Percentiles rank a stretch among this genome's conserved stretches.
Conservation (phyloP, 139 green algal genomes). For the Auxenochlorella pyrenoidosa region DNA sequence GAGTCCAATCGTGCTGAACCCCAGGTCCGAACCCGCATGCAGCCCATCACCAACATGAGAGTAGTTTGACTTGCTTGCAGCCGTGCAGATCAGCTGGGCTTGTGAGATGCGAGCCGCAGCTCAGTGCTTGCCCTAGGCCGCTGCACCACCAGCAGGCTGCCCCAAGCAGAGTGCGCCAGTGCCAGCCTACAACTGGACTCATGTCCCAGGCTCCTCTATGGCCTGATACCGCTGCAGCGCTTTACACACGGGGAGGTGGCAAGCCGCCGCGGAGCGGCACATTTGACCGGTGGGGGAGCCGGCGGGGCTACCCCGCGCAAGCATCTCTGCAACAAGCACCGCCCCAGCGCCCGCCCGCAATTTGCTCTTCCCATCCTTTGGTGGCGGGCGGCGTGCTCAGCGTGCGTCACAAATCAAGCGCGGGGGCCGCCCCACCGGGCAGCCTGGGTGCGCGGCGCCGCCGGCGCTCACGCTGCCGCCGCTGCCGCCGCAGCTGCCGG, state of each 20-base stretch:
- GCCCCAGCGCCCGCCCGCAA: constrained; percentile 5
- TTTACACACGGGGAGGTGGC: neutral
- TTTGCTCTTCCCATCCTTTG: constrained; percentile 32
- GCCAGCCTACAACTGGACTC: neutral
- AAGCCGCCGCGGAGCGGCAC: neutral
- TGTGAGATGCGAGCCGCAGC: too few relatives aligned
- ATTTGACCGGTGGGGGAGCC: neutral
- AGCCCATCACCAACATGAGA: too few relatives aligned
- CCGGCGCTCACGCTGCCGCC: neutral
- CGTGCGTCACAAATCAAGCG: constrained; percentile 34
- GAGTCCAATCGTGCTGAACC: too few relatives aligned
- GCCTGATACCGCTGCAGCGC: neutral
- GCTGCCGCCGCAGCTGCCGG: constrained; percentile 4
- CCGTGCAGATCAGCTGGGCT: too few relatives aligned
- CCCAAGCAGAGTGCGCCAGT: too few relatives aligned
- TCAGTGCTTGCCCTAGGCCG: too few relatives aligned
- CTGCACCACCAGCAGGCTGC: too few relatives aligned
- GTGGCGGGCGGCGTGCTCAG: constrained; percentile 6
- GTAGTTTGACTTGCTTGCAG: too few relatives aligned
- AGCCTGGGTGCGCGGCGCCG: neutral
- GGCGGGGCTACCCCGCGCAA: neutral
- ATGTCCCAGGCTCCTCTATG: neutral
- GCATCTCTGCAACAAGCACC: constrained; percentile 28
- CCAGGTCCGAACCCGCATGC: too few relatives aligned
- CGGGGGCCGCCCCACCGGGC: neutral